Percentiles rank a stretch among this genome's conserved stretches.
Evolutionary conservation across 176 grass and related monocot genomes (phyloP).

Genomic region (Carex parvula): DNA sequence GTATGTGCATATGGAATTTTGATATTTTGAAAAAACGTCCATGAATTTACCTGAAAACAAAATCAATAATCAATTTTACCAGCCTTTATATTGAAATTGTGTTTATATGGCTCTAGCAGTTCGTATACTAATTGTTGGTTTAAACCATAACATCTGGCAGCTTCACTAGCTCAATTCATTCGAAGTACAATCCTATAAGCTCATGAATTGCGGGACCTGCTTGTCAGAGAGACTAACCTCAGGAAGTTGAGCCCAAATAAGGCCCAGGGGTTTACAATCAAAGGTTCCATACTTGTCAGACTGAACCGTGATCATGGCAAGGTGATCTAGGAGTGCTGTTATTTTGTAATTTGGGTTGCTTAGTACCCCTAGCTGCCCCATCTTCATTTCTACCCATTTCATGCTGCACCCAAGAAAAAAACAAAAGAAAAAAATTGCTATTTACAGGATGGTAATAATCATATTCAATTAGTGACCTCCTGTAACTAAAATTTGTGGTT

Average conservation of each 20-base stretch:
- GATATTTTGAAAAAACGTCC: not conserved
- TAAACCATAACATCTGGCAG: not conserved
- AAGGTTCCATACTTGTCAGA: conserved; percentile 65
- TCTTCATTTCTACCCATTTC: conserved; percentile 98
- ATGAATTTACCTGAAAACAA: not conserved
- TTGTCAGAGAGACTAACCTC: conserved; percentile 47
- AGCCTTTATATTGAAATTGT: not conserved
- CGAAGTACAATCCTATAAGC: not conserved
- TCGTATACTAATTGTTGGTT: not conserved
- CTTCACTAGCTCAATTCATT: not conserved
- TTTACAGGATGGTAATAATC: not conserved
- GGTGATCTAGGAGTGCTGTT: conserved; percentile 91
- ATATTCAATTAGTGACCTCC: not conserved
- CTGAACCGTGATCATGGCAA: conserved; percentile 98
- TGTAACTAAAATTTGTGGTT: not conserved
- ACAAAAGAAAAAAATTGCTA: not conserved
- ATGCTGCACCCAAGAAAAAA: conserved; percentile 48
- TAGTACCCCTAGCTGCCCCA: conserved; percentile 90
- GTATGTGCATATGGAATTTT: not conserved
- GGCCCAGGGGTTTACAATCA: conserved; percentile 90
- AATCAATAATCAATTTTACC: not conserved
- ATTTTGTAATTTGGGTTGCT: conserved; percentile 85
- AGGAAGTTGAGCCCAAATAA: conserved; percentile 85
- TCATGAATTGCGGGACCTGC: not conserved
- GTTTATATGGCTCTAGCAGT: not conserved